Conservation (phyloP, 495 filamentous ascomycete genomes). For the Daldinia bambusicola region DNA sequence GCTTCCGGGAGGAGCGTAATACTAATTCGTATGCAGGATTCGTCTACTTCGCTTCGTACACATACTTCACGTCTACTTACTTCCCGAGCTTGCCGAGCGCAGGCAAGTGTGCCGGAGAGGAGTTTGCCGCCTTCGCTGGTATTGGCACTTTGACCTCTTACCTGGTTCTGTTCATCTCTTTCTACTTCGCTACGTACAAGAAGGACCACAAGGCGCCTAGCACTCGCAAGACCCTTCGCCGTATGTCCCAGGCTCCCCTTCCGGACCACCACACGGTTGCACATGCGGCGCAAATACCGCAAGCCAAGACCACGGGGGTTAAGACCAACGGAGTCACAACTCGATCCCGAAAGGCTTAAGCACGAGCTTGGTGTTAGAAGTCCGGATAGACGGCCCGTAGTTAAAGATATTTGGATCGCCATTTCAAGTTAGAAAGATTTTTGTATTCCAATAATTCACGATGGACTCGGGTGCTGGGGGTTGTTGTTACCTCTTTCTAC, state of each 20-base stretch:
- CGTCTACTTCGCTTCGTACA: slow-evolving; percentile 96
- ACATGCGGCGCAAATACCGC: slow-evolving; percentile 49
- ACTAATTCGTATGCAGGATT: slow-evolving; percentile 67
- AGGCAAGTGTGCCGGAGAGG: slow-evolving; percentile 92
- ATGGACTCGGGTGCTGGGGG: slow-evolving; percentile 11
- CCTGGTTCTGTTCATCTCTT: slow-evolving; percentile 96
- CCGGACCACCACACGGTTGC: slow-evolving; percentile 59
- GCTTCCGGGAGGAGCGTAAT: neutral
- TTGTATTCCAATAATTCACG: slow-evolving; percentile 29
- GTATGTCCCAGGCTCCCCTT: slow-evolving; percentile 65
- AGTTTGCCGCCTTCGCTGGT: slow-evolving; percentile 95
- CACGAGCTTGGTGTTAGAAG: slow-evolving; percentile 2
- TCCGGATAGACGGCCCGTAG: slow-evolving; percentile 10
- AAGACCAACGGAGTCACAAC: slow-evolving; percentile 63
- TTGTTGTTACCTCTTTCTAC: slow-evolving; percentile 2
- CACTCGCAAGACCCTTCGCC: slow-evolving; percentile 65
- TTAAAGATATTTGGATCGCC: slow-evolving; percentile 27
- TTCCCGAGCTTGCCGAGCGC: slow-evolving; percentile 83
- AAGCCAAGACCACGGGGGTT: slow-evolving; percentile 56
- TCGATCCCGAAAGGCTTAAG: slow-evolving; percentile 69
- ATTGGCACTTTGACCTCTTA: slow-evolving; percentile 93
- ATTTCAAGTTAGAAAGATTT: slow-evolving; percentile 25
- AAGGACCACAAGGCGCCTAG: slow-evolving; percentile 75
- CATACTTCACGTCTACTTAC: slow-evolving; percentile 93
- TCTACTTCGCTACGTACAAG: slow-evolving; percentile 98